Evolutionary conservation across 768 basidiomycete species (phyloP).

Genomic region (Amanita muscaria): DNA sequence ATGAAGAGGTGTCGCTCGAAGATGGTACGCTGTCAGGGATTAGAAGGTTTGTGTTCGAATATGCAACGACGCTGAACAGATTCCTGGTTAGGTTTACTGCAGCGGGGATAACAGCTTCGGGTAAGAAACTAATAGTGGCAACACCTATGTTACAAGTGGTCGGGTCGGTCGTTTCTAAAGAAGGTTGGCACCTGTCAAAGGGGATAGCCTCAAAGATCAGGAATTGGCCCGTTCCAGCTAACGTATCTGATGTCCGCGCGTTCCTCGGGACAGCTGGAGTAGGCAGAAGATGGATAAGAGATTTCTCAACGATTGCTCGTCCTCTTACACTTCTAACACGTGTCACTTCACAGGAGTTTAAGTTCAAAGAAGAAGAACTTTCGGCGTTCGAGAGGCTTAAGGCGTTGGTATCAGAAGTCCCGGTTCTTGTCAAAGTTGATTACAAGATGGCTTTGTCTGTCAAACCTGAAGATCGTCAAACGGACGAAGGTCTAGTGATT

Average conservation of each 20-base stretch:
- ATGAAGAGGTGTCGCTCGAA: not conserved
- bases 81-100: constrained; percentile 15
- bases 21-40: constrained; percentile 16
- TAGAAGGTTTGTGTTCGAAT: constrained; percentile 21
- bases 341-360: not conserved
- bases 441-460: constrained; percentile 15
- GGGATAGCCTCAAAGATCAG: constrained; percentile 17
- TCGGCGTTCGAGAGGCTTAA: no score
- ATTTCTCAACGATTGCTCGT: constrained; percentile 17
- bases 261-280: constrained; percentile 11
- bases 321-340: constrained; percentile 16
- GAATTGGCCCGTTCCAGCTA: constrained; percentile 17
- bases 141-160: constrained; percentile 18
- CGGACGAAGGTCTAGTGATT: constrained; percentile 19
- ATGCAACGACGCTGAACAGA: constrained; percentile 14
- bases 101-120: constrained; percentile 27
- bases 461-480: constrained; percentile 4
- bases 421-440: constrained; percentile 24
- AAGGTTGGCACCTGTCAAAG: constrained; percentile 23
- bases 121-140: constrained; percentile 19
- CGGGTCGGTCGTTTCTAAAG: constrained; percentile 17
- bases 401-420: constrained; percentile 7
- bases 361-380: no score
- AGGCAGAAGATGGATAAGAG: constrained; percentile 16
- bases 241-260: no score